Conservation (phyloP, 768 basidiomycete genomes). For the Boletus vinaceobasis region DNA sequence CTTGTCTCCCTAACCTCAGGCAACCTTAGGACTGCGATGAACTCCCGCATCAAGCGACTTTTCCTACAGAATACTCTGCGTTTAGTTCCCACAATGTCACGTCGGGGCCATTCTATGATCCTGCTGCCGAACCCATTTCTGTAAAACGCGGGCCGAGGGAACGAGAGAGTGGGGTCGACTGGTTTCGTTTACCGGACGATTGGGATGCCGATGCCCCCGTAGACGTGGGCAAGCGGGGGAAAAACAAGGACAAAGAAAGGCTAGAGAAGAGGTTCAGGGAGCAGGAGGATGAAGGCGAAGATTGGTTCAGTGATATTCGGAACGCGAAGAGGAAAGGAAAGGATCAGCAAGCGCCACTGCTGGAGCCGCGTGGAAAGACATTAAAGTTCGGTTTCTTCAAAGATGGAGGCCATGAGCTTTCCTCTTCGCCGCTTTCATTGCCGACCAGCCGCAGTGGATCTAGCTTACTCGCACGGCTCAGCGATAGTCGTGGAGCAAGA, state of each 20-base stretch:
- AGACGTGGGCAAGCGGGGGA: constrained; percentile 65
- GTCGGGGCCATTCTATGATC: constrained; percentile 64
- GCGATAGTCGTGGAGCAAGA: constrained; percentile 9
- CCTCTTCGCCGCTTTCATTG: constrained; percentile 13
- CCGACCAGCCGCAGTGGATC: constrained; percentile 18
- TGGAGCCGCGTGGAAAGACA: constrained; percentile 28
- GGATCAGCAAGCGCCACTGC: constrained; percentile 11
- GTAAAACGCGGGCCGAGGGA: constrained; percentile 41
- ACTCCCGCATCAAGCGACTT: constrained; percentile 36
- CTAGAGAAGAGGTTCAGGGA: constrained; percentile 50
- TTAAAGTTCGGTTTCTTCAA: constrained; percentile 37
- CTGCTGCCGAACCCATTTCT: constrained; percentile 30
- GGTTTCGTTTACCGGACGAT: constrained; percentile 35
- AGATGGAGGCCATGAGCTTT: constrained; percentile 25
- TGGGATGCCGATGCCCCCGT: constrained; percentile 48
- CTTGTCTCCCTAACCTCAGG: neutral
- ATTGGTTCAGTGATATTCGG: constrained; percentile 59
- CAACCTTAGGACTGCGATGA: constrained; percentile 58
- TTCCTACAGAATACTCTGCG: constrained; percentile 56
- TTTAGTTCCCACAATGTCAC: constrained; percentile 61
- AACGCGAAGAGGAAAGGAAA: constrained; percentile 30
- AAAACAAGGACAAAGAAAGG: constrained; percentile 55
- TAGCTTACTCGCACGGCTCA: constrained; percentile 37
- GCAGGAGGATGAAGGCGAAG: constrained; percentile 55
- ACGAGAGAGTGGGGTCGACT: constrained; percentile 22